Evolutionary conservation across 192 early-diverging fungal genomes (phyloP), one percentile per base, ranked within the genome.

Genomic region (Funneliformis geosporum): DNA sequence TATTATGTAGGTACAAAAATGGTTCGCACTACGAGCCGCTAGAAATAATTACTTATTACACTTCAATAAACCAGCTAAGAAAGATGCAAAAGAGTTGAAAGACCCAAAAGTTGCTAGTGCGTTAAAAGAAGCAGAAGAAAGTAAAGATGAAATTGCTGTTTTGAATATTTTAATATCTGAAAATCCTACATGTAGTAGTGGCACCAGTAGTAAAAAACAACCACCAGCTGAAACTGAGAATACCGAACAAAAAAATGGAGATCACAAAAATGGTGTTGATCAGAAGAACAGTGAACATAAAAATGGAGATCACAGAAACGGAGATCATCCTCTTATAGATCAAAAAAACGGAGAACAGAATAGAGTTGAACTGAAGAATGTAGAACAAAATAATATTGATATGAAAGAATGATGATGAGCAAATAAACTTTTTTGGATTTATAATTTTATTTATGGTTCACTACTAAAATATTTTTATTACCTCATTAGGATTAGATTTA

Each of bases 131-230:
- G 38, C 28, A 4, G 67, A 69, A 69, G 67, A 69, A 16, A 69
- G 39, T 12, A 69, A 69, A 69, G 67, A 69, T 23, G 67, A 69
- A 40, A 39, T 69, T 40, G 67, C 33, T 8, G 14, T n/a, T 42
- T 40, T 69, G 18, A 69, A 69, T 21, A 69, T 69, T 33, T 12
- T 69, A n/a, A 69, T 69, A 42, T 21, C 33, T n/a, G 67, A 69
- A 43, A 69, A 69, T 69, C 67, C 67, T 10, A 69, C 67, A 42
- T 69, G 67, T 39, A 69, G 38, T 28, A 69, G 67, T 69, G 62
- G 28, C 28, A 33, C 25, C 11, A 39, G 33, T 39, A 69, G 16
- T 6, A 69, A 69, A 43, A 69, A 69, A 12, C 62, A 64, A 23
- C 62, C 61, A 64, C 47, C 0, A 5, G 47, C 47, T 55, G 47